Conservation (phyloP, 768 basidiomycete genomes). For the Boletus fagicola region DNA sequence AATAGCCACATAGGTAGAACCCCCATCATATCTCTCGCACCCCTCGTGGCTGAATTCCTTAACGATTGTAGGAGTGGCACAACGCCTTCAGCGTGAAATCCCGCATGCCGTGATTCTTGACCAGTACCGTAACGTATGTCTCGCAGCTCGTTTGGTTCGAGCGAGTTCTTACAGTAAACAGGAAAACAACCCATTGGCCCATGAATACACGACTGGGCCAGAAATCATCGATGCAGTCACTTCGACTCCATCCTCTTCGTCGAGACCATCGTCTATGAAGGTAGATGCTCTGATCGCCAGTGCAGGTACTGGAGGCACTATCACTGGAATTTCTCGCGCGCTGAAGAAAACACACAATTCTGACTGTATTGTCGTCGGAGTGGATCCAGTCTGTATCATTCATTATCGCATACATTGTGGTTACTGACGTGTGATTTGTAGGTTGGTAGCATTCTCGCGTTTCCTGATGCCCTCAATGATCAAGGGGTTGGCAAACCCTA, state of each 20-base stretch:
- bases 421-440: constrained; percentile 31
- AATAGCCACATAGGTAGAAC: constrained; percentile 89
- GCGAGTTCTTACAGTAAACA: constrained; percentile 24
- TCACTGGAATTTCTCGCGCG: constrained; percentile 82
- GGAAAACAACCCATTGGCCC: constrained; percentile 86
- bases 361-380: constrained; percentile 71
- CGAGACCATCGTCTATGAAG: constrained; percentile 62
- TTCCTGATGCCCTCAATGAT: constrained; percentile 62
- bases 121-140: constrained; percentile 77
- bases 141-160: not conserved
- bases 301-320: constrained; percentile 93
- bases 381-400: constrained; percentile 74
- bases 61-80: constrained; percentile 84
- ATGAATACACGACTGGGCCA: constrained; percentile 85
- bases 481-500: constrained; percentile 51
- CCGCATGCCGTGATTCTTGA: constrained; percentile 88
- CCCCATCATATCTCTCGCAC: constrained; percentile 28
- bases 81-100: constrained; percentile 71
- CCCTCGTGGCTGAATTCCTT: constrained; percentile 85
- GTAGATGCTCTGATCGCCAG: constrained; percentile 82
- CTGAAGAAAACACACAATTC: constrained; percentile 78
- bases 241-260: constrained; percentile 58
- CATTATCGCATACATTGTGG: not conserved
- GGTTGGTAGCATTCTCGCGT: constrained; percentile 87
- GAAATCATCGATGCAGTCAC: constrained; percentile 84